Percentiles rank a stretch among this genome's conserved stretches.
Evolutionary conservation across 805 yeast genomes (phyloP).

Genomic region (Ascoidea rubescens): DNA sequence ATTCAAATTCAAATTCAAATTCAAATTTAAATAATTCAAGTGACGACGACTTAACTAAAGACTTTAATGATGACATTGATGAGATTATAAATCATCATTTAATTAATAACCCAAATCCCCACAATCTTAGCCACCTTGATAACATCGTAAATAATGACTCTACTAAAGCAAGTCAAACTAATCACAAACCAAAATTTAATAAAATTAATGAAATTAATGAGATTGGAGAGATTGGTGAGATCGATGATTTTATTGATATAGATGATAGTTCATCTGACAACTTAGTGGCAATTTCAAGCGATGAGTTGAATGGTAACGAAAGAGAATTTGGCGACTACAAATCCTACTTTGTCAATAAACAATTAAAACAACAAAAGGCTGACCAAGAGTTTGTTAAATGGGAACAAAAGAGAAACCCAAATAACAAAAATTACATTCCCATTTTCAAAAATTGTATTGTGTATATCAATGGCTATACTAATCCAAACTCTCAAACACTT

Average conservation of each 20-base stretch:
- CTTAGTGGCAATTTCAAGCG: too few species aligned
- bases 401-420: constrained; percentile 18
- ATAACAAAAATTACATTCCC: not conserved
- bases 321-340: constrained; percentile 50
- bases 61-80: not conserved
- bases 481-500: constrained; percentile 61
- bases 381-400: constrained; percentile 37
- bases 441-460: constrained; percentile 53
- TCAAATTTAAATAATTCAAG: too few species aligned
- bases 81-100: not conserved
- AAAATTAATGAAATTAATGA: too few species aligned
- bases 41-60: too few species aligned
- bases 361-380: constrained; percentile 42
- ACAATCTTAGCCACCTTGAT: too few species aligned
- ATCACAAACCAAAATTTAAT: not conserved
- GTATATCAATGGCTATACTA: constrained; percentile 82
- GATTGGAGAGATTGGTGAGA: too few species aligned
- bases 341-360: constrained; percentile 51
- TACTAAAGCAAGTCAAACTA: too few species aligned
- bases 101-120: not conserved
- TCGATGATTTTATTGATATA: not conserved
- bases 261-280: not conserved
- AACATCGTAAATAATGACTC: too few species aligned
- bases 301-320: not conserved
- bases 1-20: too few species aligned